Base-by-base conservation (phyloP, 495 filamentous ascomycete genomes). In the Penicillium longicatenatum region DNA sequence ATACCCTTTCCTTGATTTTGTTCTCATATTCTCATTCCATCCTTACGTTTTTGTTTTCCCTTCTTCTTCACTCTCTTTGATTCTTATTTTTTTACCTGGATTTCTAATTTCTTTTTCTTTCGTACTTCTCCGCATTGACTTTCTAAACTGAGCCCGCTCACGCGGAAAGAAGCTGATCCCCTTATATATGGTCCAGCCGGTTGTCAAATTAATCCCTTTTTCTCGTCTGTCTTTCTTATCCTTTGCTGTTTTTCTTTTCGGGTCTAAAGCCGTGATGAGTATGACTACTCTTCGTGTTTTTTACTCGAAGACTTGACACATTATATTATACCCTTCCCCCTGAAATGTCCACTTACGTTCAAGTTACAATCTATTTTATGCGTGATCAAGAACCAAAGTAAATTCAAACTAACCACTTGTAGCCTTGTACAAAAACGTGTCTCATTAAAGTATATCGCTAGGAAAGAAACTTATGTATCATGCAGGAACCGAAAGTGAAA, bases 101-200 rank as follows among this genome's bases (percentile, higher is more conserved):
- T 64, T 51, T 50, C 44, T 62, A 45, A 45, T 47, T 43, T 37
- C 43, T 52, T n/a, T 54, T 55, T 49, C 29, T 63, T 51, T 46
- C 16, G 37, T 39, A 39, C 12, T 54, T 56, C 35, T 20, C 16
- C 9, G 9, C 21, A n/a, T 44, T 44, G 26, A 35, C 14, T 24
- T 57, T 54, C 30, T 69, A 67, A 59, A 69, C 54, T 57, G 54
- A 50, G 46, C 48, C 37, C 58, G 65, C 78, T 79, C 59, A 59
- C 66, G 58, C 75, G 72, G 49, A 69, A 76, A 69, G 62, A 67
- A 60, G 57, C 63, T 24, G 68, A 46, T 57, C 51, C 62, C 57
- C 59, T 24, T 50, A 61, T 61, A 59, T 19, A 60, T 46, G 58
- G 58, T 41, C 52, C 50, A 60, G 57, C 45, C 20, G 42, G 44